Evolutionary conservation across 306 rosid genomes (phyloP).

Genomic region (Medicago lupulina): DNA sequence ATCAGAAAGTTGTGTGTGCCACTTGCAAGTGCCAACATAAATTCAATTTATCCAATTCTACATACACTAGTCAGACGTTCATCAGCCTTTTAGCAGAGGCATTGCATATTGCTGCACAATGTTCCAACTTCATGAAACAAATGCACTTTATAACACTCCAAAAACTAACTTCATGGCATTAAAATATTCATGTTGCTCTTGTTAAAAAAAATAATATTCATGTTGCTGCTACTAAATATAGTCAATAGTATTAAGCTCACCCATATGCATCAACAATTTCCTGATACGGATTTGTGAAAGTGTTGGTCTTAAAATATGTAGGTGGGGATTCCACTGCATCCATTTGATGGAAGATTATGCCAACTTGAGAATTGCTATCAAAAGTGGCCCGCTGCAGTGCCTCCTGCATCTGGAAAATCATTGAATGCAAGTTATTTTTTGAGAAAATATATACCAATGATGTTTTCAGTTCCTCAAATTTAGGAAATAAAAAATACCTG

Average conservation of each 20-base stretch:
- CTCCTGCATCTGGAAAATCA: constrained; percentile 81
- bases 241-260: constrained; percentile 61
- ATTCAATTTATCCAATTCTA: constrained; percentile 20
- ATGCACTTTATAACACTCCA: constrained; percentile 24
- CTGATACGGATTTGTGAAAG: constrained; percentile 88
- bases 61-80: constrained; percentile 15
- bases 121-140: constrained; percentile 29
- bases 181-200: constrained; percentile 30
- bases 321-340: constrained; percentile 97
- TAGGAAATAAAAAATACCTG: constrained; percentile 58
- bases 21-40: constrained; percentile 13
- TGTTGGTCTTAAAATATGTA: constrained; percentile 90
- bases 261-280: constrained; percentile 99
- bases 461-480: constrained; percentile 14
- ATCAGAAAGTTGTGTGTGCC: constrained; percentile 6
- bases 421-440: constrained; percentile 30
- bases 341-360: constrained; percentile 85
- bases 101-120: constrained; percentile 14
- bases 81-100: constrained; percentile 9
- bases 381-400: constrained; percentile 95
- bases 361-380: constrained; percentile 97
- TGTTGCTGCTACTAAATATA: constrained; percentile 28
- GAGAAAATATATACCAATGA: constrained; percentile 33
- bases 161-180: constrained; percentile 35
- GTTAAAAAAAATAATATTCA: constrained; percentile 14